Conservation (phyloP, 306 rosid genomes). For the Cucurbita argyrosperma region DNA sequence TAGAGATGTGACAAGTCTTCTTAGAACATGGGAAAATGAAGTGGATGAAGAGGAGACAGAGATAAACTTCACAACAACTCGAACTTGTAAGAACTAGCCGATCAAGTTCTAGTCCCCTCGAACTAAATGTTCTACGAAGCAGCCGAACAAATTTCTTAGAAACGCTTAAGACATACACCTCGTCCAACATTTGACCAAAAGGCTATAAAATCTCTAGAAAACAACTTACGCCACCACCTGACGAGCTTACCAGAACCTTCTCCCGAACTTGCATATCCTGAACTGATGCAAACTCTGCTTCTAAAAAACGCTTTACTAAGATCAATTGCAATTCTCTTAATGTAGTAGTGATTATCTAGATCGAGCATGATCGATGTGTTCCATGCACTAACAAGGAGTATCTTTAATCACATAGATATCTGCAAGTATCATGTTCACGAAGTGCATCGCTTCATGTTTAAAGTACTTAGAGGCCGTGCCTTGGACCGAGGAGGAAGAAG, state of each 20-base stretch:
- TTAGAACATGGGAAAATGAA: no score
- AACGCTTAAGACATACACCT: neutral
- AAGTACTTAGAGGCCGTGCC: slow-evolving; percentile 83
- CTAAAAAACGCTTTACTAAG: neutral
- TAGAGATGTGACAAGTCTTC: no score
- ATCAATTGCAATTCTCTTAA: neutral
- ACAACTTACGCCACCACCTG: neutral
- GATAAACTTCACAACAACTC: neutral
- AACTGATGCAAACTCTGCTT: neutral
- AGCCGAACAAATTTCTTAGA: neutral
- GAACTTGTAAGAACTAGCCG: neutral
- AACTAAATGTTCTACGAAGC: neutral
- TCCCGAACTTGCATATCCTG: neutral
- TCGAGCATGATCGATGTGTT: neutral
- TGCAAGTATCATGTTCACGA: slow-evolving; percentile 62
- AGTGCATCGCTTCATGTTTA: slow-evolving; percentile 59
- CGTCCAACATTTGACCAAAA: neutral
- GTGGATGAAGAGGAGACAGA: no score
- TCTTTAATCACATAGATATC: slow-evolving; percentile 33
- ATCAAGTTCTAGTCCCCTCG: neutral
- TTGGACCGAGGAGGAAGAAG: slow-evolving; percentile 92
- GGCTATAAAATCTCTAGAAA: neutral
- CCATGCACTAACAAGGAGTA: neutral
- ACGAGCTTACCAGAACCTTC: no score
- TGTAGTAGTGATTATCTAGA: neutral